Evolutionary conservation across 225 moss, liverwort and hornwort genomes (phyloP).

Genomic region (Climacium dendroides): DNA sequence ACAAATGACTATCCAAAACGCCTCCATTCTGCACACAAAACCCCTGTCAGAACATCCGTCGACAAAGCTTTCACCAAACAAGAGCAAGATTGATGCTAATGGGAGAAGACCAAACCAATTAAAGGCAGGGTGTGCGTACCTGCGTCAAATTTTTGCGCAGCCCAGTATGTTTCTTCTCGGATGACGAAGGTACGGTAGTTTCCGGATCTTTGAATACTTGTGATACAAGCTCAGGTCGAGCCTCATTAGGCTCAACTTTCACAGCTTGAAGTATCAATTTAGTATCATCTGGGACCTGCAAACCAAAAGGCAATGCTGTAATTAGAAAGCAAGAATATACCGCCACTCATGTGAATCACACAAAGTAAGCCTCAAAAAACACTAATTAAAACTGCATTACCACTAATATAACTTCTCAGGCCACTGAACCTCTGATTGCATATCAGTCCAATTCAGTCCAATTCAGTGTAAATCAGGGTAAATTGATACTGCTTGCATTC

Average conservation of each 20-base stretch:
- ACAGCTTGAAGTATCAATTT: constrained; percentile 44
- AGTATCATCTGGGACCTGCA: constrained; percentile 28
- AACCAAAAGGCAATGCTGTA: background rate
- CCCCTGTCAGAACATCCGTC: background rate
- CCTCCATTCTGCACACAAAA: constrained; percentile 5
- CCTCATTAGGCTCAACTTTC: constrained; percentile 29
- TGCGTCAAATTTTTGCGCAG: background rate
- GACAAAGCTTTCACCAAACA: background rate
- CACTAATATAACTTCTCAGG: background rate
- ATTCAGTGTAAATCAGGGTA: background rate
- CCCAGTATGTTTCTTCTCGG: background rate
- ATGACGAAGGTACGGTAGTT: background rate
- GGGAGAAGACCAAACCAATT: background rate
- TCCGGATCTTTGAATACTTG: background rate
- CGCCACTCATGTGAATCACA: background rate
- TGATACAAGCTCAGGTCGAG: constrained; percentile 20
- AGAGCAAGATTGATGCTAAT: background rate
- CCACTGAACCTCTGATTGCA: background rate
- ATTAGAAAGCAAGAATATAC: background rate
- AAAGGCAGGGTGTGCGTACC: background rate
- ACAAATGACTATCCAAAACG: constrained; percentile 4
- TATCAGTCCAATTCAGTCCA: background rate
- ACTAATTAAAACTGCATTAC: background rate
- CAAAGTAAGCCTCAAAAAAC: background rate
- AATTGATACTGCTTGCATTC: too few relatives aligned